These are phyloP conservation scores for Conticribra guillardii DNA, from an alignment of 108 stramenopile genomes.

Conservation along the genomic window DNA sequence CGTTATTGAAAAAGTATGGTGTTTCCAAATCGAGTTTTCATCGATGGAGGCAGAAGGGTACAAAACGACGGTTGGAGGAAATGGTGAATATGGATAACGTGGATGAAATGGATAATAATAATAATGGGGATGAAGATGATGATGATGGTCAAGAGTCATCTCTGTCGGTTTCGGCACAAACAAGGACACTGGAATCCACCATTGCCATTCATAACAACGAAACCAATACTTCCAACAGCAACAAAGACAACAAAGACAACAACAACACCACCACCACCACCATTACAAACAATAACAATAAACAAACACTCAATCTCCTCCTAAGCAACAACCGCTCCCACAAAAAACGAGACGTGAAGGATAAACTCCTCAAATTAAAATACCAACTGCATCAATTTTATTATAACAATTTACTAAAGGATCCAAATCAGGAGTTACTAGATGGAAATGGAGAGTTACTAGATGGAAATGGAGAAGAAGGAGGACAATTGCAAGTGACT, in stretches of 20 bases:
- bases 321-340: constrained; percentile 13
- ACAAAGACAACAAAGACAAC: constrained; percentile 9
- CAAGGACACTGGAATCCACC: too few species aligned
- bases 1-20: constrained; percentile 25
- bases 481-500: constrained; percentile 35
- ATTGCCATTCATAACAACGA: neutral
- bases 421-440: constrained; percentile 19
- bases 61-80: constrained; percentile 19
- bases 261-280: neutral
- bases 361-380: constrained; percentile 29
- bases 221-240: neutral
- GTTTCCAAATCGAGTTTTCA: constrained; percentile 35
- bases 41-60: constrained; percentile 26
- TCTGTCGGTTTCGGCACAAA: neutral
- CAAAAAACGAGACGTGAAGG: constrained; percentile 37
- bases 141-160: neutral
- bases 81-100: constrained; percentile 21
- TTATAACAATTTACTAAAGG: constrained; percentile 13
- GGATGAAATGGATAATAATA: neutral
- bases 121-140: neutral
- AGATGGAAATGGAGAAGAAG: constrained; percentile 27
- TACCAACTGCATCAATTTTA: constrained; percentile 24
- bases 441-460: constrained; percentile 24
- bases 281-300: neutral
- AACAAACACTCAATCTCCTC: neutral